A percentile compares a stretch with the other conserved stretches of the same genome.
Conservation (phyloP, 83 land plant genomes). For the Thuja plicata region DNA sequence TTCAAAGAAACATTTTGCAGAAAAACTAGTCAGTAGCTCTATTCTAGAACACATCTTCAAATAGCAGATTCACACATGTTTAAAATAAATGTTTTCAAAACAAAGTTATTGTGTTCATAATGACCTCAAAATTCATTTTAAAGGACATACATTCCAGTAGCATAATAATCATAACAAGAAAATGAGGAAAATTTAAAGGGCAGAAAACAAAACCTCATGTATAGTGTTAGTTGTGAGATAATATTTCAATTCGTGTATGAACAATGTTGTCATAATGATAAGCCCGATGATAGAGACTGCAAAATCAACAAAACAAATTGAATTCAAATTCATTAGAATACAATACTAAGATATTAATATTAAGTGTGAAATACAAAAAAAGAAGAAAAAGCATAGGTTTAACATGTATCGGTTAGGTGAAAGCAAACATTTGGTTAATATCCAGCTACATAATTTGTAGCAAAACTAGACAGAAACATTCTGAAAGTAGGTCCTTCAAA, state of each 20-base stretch:
- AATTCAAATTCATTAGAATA: background rate
- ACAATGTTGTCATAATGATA: conserved; percentile 61
- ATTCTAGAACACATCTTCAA: background rate
- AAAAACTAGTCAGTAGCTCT: too few relatives aligned
- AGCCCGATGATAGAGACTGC: conserved; percentile 69
- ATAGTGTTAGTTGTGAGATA: conserved; percentile 66
- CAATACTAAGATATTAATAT: background rate
- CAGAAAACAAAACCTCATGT: conserved; percentile 54
- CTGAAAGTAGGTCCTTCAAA: background rate
- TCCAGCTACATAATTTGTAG: background rate
- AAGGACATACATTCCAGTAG: background rate
- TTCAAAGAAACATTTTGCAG: background rate
- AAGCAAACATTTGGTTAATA: background rate
- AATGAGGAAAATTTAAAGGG: background rate
- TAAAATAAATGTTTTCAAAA: background rate
- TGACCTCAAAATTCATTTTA: background rate
- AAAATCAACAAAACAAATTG: conserved; percentile 2
- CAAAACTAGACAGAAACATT: background rate
- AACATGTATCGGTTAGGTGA: background rate
- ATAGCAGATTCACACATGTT: background rate
- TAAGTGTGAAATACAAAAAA: background rate
- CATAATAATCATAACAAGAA: background rate
- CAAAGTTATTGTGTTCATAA: background rate
- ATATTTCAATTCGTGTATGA: conserved; percentile 66
- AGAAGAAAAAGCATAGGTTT: background rate